Evolutionary conservation across 2,329 filamentous ascomycete species (phyloP).

Genomic region (Orbilia brochopaga): DNA sequence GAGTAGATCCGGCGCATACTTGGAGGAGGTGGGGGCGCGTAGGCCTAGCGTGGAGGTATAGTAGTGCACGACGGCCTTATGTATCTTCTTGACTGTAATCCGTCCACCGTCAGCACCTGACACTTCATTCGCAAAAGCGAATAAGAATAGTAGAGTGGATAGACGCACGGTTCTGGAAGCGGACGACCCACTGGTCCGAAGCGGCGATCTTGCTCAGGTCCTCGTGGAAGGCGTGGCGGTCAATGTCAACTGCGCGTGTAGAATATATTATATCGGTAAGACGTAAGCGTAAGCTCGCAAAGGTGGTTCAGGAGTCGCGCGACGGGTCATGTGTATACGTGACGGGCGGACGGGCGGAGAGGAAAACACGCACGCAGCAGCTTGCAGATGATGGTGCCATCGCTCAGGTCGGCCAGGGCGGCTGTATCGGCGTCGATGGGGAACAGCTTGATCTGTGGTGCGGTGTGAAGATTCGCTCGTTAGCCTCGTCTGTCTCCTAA

Average conservation of each 20-base stretch:
- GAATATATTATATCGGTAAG: neutral
- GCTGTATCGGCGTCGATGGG: conserved; percentile 55
- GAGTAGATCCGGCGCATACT: conserved; percentile 53
- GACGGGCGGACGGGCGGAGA: neutral
- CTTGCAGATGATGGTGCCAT: conserved; percentile 54
- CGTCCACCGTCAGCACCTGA: neutral
- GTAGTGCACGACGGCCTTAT: conserved; percentile 54
- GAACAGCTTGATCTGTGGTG: conserved; percentile 55
- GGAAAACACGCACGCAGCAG: conserved; percentile 53
- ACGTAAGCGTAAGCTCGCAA: neutral
- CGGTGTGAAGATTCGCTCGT: neutral
- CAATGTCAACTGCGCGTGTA: conserved; percentile 53
- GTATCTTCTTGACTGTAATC: conserved; percentile 53
- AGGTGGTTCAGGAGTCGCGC: no score
- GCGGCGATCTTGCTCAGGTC: conserved; percentile 50
- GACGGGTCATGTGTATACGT: neutral
- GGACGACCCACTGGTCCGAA: conserved; percentile 54
- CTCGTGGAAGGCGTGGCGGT: conserved; percentile 54
- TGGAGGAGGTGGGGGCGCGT: conserved; percentile 51
- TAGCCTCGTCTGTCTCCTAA: conserved; percentile 11
- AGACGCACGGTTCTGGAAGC: conserved; percentile 54
- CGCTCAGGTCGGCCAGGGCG: conserved; percentile 53
- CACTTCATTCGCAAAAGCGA: neutral
- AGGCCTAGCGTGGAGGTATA: conserved; percentile 54
- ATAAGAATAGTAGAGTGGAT: neutral